Conservation (phyloP, 2,329 filamentous ascomycete species). For the Emergomyces orientalis region DNA sequence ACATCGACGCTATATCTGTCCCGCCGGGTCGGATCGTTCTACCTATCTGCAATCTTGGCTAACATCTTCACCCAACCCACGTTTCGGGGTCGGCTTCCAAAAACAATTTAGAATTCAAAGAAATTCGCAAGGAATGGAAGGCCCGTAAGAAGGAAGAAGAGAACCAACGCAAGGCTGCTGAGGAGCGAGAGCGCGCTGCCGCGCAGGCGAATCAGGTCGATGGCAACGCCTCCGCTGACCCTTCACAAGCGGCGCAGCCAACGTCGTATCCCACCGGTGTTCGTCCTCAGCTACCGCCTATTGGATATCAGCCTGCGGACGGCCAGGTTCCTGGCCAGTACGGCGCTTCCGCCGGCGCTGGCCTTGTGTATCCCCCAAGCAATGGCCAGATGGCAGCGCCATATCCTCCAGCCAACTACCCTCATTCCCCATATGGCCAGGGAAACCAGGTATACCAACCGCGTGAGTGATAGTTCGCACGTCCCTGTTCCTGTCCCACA, state of each 20-base stretch:
- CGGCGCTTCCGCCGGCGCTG: slow-evolving; percentile 45
- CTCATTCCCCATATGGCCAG: slow-evolving; percentile 43
- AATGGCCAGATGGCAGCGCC: slow-evolving; percentile 37
- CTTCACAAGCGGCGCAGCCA: slow-evolving; percentile 27
- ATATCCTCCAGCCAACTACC: slow-evolving; percentile 39
- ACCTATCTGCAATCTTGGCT: slow-evolving; percentile 13
- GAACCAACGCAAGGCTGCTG: slow-evolving; percentile 75
- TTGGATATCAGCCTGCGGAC: slow-evolving; percentile 57
- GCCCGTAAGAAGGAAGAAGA: slow-evolving; percentile 99
- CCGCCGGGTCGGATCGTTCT: slow-evolving; percentile 11
- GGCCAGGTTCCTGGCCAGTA: slow-evolving; percentile 53
- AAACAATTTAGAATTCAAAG: slow-evolving; percentile 73
- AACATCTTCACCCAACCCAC: slow-evolving; percentile 4
- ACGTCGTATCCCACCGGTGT: slow-evolving; percentile 42
- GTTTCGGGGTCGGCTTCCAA: not conserved
- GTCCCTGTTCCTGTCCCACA: slow-evolving; percentile 15
- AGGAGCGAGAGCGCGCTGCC: slow-evolving; percentile 66
- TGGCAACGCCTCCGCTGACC: slow-evolving; percentile 45
- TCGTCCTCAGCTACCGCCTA: slow-evolving; percentile 62
- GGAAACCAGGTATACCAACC: slow-evolving; percentile 42
- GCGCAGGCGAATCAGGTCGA: slow-evolving; percentile 44
- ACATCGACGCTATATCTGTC: not conserved
- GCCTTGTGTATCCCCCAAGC: slow-evolving; percentile 40
- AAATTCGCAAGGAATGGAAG: slow-evolving; percentile 99
- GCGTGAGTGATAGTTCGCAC: slow-evolving; percentile 34